Base-by-base conservation (phyloP, 2,329 filamentous ascomycete genomes). In the Dothistroma septosporum region DNA sequence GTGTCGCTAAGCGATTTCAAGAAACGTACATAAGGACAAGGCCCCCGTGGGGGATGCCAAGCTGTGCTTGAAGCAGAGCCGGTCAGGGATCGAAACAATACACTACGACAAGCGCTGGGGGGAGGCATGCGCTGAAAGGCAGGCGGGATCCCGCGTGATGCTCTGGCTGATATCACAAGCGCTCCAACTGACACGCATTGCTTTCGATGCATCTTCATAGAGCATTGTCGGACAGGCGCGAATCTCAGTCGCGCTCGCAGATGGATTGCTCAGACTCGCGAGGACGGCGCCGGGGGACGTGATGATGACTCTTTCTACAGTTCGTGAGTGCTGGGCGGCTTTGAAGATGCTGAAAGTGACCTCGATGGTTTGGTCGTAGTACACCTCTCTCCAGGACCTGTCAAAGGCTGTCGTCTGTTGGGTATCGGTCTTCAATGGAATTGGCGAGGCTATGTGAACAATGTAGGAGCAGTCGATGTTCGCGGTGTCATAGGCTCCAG, bases 401-500 rank as follows among this genome's bases (percentile, higher is more conserved):
- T 54, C 59, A 28, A 48, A 56, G 16, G 41, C 53, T 33, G 63
- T 58, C 47, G 9, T 16, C 4, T 44, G 10, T 19, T 44, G 41
- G 6, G 41, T n/a, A 19, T 44, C n/a, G 14, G 7, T 8, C 4
- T n/a, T 44, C 4, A 44, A n/a, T 16, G 41, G 41, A 19, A 73
- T 53, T 6, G 71, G 71, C 1, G 64, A 67, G 24, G 71, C 70
- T 46, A 71, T 56, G 56, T 73, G 71, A 31, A 73, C 60, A 31
- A 72, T 65, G 52, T 65, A 66, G 2, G 70, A 66, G 2, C 72
- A 73, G 33, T 67, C 73, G 47, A 72, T 59, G 33, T 73, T 63
- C 2, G 73, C 76, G 14, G 67, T 57, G 57, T 74, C 74, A 52
- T 73, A 76, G 9, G 76, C 75, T 2, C 69, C 71, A 1, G 61